Conservation (phyloP, 805 yeast species). For the Yamadazyma phyllophila region DNA sequence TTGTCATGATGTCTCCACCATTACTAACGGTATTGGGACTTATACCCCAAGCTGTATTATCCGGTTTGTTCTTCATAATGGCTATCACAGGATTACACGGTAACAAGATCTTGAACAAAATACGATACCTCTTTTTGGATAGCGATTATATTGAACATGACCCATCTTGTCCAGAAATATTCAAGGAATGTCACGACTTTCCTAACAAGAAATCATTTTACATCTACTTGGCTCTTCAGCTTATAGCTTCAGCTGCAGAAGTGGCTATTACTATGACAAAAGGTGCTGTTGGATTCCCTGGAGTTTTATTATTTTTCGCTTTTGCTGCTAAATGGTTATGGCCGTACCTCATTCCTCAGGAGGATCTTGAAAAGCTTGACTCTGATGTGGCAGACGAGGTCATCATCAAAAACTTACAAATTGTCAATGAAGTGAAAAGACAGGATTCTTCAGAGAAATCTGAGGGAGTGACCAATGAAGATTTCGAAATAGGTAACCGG, state of each 20-base stretch:
- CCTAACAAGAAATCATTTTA: conserved; percentile 47
- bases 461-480: not conserved
- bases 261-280: conserved; percentile 80
- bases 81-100: conserved; percentile 75
- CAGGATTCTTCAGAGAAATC: conserved; percentile 3
- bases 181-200: conserved; percentile 27
- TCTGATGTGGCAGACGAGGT: conserved; percentile 59
- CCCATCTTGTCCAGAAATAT: conserved; percentile 35
- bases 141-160: conserved; percentile 33
- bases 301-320: conserved; percentile 70
- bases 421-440: conserved; percentile 22
- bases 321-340: conserved; percentile 59
- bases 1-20: conserved; percentile 90
- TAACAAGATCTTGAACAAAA: conserved; percentile 60
- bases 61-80: conserved; percentile 93
- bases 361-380: conserved; percentile 64
- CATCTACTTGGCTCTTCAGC: conserved; percentile 55
- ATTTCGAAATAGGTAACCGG: conserved; percentile 1
- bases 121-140: conserved; percentile 65
- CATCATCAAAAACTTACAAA: conserved; percentile 46
- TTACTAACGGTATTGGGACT: conserved; percentile 73
- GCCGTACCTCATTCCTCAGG: conserved; percentile 58
- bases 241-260: conserved; percentile 73
- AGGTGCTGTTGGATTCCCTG: conserved; percentile 95
- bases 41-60: conserved; percentile 89